Evolutionary conservation across 257 asterid genomes (phyloP).

Genomic region (Ophiorrhiza pumila): DNA sequence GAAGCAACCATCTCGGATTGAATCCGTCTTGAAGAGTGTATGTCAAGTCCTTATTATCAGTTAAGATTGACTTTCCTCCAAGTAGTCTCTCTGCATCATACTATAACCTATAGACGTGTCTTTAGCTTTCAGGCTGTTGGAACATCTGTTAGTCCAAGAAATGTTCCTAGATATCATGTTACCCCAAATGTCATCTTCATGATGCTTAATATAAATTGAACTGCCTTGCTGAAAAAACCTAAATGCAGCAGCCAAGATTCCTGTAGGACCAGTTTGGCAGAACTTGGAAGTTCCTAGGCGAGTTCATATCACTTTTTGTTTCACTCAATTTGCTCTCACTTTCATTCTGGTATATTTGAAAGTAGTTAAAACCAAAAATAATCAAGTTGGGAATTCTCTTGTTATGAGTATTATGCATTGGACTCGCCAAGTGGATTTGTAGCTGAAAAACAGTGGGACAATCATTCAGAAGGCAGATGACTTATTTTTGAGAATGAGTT

Average conservation of each 20-base stretch:
- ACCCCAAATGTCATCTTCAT: neutral
- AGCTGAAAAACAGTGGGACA: neutral
- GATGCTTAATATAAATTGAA: neutral
- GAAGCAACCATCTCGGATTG: conserved; percentile 82
- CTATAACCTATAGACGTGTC: neutral
- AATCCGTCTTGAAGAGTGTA: conserved; percentile 88
- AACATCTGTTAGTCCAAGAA: neutral
- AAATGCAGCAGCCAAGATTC: neutral
- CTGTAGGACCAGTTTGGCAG: neutral
- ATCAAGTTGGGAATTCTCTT: neutral
- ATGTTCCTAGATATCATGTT: neutral
- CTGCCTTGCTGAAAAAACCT: neutral
- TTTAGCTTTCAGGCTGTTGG: neutral
- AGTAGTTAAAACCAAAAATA: neutral
- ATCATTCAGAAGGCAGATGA: too few species aligned
- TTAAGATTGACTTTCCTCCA: neutral
- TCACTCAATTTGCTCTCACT: neutral
- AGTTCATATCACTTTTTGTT: neutral
- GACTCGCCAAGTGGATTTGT: neutral
- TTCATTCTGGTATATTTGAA: neutral
- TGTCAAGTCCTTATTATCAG: conserved; percentile 18
- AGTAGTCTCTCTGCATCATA: neutral
- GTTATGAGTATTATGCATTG: neutral
- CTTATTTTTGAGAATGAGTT: too few species aligned
- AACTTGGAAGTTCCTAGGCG: neutral